A percentile compares a stretch with the other conserved stretches of the same genome.
phyloP scores from a whole-genome alignment of 225 moss, liverwort and hornwort genomes.

The Pseudoscleropodium purum region DNA sequence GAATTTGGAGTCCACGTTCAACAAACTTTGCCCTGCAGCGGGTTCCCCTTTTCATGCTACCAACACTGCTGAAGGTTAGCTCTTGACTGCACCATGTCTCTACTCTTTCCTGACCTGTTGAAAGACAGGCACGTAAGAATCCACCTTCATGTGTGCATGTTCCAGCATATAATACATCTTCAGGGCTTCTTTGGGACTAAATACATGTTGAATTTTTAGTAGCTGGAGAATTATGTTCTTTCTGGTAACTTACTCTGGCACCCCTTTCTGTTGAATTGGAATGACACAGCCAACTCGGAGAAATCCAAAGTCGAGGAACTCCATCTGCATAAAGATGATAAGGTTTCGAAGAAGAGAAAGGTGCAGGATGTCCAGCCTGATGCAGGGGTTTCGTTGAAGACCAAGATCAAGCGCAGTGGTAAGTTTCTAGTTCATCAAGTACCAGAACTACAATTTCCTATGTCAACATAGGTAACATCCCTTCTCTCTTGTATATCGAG shows the following conservation, averaged over 20 bases:
- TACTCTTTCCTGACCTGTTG: background rate
- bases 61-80: constrained; percentile 18
- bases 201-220: background rate
- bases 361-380: constrained; percentile 47
- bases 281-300: constrained; percentile 9
- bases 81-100: background rate
- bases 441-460: background rate
- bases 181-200: background rate
- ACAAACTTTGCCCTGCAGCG: constrained; percentile 64
- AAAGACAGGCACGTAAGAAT: background rate
- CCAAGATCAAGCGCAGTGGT: constrained; percentile 86
- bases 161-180: background rate
- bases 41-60: constrained; percentile 29
- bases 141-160: background rate
- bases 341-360: constrained; percentile 42
- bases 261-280: constrained; percentile 4
- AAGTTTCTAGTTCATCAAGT: background rate
- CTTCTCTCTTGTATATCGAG: background rate
- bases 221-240: background rate
- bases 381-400: constrained; percentile 26
- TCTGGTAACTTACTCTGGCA: background rate
- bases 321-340: constrained; percentile 6
- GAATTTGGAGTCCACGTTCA: constrained; percentile 68
- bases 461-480: background rate
- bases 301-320: background rate